Conservation (phyloP, 148 eudicot genomes). For the Amaranthus hypochondriacus region DNA sequence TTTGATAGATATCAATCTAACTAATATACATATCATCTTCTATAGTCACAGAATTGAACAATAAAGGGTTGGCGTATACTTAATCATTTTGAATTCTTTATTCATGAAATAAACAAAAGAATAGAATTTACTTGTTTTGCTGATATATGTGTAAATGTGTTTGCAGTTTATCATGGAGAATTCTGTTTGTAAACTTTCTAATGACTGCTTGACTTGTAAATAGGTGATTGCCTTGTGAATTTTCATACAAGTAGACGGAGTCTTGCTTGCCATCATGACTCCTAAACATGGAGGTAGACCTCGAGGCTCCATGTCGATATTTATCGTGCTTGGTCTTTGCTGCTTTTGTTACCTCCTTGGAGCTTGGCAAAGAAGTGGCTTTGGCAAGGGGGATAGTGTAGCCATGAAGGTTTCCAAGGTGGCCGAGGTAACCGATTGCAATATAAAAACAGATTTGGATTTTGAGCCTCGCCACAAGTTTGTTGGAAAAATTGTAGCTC, state of each 20-base stretch:
- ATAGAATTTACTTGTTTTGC: too few relatives aligned
- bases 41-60: neutral
- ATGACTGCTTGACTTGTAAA: conserved; percentile 7
- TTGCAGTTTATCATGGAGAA: neutral
- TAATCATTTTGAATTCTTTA: neutral
- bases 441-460: conserved; percentile 28
- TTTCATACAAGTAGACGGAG: neutral
- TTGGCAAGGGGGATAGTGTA: conserved; percentile 52
- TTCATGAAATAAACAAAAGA: too few relatives aligned
- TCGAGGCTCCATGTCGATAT: conserved; percentile 46
- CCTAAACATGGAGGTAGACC: conserved; percentile 44
- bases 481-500: conserved; percentile 30
- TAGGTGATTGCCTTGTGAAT: conserved; percentile 12
- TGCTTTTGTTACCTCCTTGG: conserved; percentile 64
- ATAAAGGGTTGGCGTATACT: neutral
- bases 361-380: conserved; percentile 61
- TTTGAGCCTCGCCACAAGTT: conserved; percentile 54
- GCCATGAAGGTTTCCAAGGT: conserved; percentile 31
- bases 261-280: conserved; percentile 37
- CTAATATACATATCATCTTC: neutral
- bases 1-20: neutral
- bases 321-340: conserved; percentile 53
- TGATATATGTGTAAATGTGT: neutral
- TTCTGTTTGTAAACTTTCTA: neutral
- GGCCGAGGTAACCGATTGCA: conserved; percentile 38